Evolutionary conservation across 2,329 filamentous ascomycete genomes (phyloP).

Genomic region (Diplodia seriata): DNA sequence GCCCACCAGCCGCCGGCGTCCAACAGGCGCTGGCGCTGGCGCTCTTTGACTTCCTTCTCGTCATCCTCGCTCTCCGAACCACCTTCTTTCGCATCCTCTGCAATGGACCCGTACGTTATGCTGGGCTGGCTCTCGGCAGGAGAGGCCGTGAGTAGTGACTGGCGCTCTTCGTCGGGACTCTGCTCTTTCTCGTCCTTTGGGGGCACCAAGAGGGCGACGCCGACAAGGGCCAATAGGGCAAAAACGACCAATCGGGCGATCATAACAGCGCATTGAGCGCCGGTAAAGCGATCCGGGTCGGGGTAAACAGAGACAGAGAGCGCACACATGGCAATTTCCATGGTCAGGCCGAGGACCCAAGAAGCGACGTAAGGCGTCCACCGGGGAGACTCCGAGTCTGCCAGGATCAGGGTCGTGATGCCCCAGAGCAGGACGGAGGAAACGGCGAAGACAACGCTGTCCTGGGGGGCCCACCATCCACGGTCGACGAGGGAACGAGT

Average conservation of each 20-base stretch:
- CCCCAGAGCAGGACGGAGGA: conserved; percentile 46
- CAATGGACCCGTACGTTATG: conserved; percentile 47
- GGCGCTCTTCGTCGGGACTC: conserved; percentile 62
- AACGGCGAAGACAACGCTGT: conserved; percentile 45
- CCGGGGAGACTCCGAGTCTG: conserved; percentile 38
- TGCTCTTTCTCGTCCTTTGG: conserved; percentile 37
- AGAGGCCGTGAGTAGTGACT: conserved; percentile 62
- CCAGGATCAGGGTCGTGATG: conserved; percentile 39
- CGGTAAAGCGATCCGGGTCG: conserved; percentile 34
- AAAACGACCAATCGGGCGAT: conserved; percentile 40
- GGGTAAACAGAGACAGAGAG: conserved; percentile 36
- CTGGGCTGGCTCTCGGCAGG: conserved; percentile 37
- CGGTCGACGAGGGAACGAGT: conserved; percentile 40
- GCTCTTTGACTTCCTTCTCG: conserved; percentile 62
- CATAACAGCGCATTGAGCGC: conserved; percentile 39
- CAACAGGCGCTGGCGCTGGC: conserved; percentile 68
- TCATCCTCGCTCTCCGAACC: conserved; percentile 57
- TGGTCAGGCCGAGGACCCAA: conserved; percentile 43
- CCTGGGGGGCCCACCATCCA: conserved; percentile 43
- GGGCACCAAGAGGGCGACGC: conserved; percentile 16
- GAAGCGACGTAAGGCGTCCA: conserved; percentile 47
- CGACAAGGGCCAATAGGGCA: conserved; percentile 38
- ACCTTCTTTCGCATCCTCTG: conserved; percentile 45
- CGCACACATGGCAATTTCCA: conserved; percentile 43
- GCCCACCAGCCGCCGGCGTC: conserved; percentile 78